A percentile compares a stretch with the other conserved stretches of the same genome.
Evolutionary conservation across 805 yeast species (phyloP).

Genomic region (Candida maesae): DNA sequence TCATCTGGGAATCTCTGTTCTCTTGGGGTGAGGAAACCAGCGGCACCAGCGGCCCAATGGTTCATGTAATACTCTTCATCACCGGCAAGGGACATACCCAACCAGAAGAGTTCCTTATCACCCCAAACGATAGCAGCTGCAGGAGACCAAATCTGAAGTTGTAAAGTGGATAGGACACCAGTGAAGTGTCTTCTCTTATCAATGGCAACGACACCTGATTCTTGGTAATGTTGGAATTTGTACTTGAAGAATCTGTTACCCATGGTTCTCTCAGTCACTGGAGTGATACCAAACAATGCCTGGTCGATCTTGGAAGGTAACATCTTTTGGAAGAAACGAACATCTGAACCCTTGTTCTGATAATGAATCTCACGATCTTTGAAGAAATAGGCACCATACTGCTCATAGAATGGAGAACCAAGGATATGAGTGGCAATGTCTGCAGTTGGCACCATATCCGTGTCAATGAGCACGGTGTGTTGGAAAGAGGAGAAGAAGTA

Average conservation of each 20-base stretch:
- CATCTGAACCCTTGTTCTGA: conserved; percentile 23
- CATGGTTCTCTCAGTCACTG: conserved; percentile 34
- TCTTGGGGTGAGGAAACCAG: conserved; percentile 41
- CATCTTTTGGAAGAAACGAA: conserved; percentile 39
- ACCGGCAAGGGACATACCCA: conserved; percentile 52
- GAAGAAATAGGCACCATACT: conserved; percentile 39
- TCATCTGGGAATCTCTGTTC: conserved; percentile 15
- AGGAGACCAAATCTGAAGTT: conserved; percentile 36
- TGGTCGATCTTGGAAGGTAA: conserved; percentile 39
- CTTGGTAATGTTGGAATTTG: conserved; percentile 39
- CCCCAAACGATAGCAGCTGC: conserved; percentile 53
- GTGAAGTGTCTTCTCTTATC: conserved; percentile 46
- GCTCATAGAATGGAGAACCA: conserved; percentile 29
- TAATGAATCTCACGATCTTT: conserved; percentile 40
- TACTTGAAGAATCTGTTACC: conserved; percentile 37
- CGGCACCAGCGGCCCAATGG: conserved; percentile 50
- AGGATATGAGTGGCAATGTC: conserved; percentile 36
- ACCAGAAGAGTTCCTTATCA: conserved; percentile 66
- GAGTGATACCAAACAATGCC: conserved; percentile 33
- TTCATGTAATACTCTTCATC: conserved; percentile 53
- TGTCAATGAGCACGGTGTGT: conserved; percentile 47
- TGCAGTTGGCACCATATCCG: conserved; percentile 44
- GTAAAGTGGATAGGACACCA: conserved; percentile 42
- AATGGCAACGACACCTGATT: conserved; percentile 42
- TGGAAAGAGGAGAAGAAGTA: conserved; percentile 45